Percentiles rank a stretch among this genome's conserved stretches.
Evolutionary conservation across 306 rosid species (phyloP).

Genomic region (Cucumis cinereus): DNA sequence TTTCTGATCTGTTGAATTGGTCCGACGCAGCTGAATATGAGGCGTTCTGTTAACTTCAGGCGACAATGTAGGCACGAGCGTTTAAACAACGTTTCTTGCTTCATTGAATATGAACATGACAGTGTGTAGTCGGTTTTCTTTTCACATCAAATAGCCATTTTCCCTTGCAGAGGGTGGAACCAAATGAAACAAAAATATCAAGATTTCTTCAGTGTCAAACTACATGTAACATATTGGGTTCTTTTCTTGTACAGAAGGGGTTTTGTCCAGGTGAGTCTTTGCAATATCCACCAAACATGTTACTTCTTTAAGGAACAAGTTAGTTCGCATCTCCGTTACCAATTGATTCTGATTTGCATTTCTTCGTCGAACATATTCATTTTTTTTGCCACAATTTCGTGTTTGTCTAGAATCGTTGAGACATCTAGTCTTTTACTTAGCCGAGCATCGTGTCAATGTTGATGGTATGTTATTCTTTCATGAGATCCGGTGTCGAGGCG

Average conservation of each 20-base stretch:
- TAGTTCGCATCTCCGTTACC: not conserved
- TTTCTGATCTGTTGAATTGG: not conserved
- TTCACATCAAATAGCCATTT: not conserved
- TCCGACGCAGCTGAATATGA: not conserved
- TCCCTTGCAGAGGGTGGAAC: constrained; percentile 9
- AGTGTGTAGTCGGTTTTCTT: not conserved
- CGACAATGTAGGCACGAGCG: not conserved
- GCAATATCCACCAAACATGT: constrained; percentile 9
- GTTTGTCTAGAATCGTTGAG: not conserved
- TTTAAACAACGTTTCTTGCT: not conserved
- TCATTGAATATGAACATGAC: not conserved
- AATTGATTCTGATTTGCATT: not conserved
- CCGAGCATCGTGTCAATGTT: not conserved
- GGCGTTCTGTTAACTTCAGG: not conserved
- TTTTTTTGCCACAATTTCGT: not conserved
- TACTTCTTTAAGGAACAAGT: not conserved
- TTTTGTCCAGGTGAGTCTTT: constrained; percentile 14
- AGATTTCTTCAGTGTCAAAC: constrained; percentile 1
- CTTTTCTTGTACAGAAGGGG: constrained; percentile 16
- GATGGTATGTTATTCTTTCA: not conserved
- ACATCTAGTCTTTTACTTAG: not conserved
- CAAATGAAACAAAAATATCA: not conserved
- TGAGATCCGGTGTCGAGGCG: not conserved
- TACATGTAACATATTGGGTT: constrained; percentile 8
- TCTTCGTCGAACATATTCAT: not conserved